A percentile compares a stretch with the other conserved stretches of the same genome.
Evolutionary conservation across 2,329 filamentous ascomycete genomes (phyloP).

Genomic region (Monascus ruber): DNA sequence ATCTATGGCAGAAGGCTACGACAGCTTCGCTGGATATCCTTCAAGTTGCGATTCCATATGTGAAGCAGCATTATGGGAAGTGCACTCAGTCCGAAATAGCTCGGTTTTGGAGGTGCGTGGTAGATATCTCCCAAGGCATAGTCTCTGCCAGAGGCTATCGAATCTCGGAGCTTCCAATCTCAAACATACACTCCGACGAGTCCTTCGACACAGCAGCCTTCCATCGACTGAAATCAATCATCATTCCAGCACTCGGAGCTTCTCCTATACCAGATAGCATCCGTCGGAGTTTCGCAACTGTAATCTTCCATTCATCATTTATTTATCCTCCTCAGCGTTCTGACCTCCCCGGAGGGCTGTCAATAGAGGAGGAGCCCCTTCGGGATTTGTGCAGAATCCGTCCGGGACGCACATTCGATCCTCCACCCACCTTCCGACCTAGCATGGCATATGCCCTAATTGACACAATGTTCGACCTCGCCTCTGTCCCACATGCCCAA

Average conservation of each 20-base stretch:
- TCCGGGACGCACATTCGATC: conserved; percentile 60
- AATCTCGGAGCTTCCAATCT: conserved; percentile 29
- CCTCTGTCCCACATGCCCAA: conserved; percentile 41
- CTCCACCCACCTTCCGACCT: conserved; percentile 52
- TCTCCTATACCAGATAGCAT: conserved; percentile 53
- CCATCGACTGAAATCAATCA: conserved; percentile 50
- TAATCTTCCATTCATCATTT: conserved; percentile 70
- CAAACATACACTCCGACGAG: conserved; percentile 55
- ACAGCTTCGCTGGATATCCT: conserved; percentile 58
- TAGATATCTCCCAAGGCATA: conserved; percentile 57
- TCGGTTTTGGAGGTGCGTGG: conserved; percentile 59
- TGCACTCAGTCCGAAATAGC: conserved; percentile 31
- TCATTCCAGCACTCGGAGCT: conserved; percentile 63
- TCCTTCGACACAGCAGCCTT: conserved; percentile 72
- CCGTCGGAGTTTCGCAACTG: conserved; percentile 58
- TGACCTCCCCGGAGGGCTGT: conserved; percentile 40
- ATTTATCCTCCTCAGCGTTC: conserved; percentile 59
- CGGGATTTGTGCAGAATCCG: conserved; percentile 53
- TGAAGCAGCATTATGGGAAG: conserved; percentile 34
- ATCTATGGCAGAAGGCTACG: conserved; percentile 73
- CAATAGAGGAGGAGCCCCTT: conserved; percentile 42
- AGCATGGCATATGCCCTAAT: conserved; percentile 72
- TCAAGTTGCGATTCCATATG: conserved; percentile 50
- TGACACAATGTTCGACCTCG: conserved; percentile 63
- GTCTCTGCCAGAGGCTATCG: conserved; percentile 50